Base-by-base conservation (phyloP, 2,329 filamentous ascomycete species). In the Stachybotrys echinatus region DNA sequence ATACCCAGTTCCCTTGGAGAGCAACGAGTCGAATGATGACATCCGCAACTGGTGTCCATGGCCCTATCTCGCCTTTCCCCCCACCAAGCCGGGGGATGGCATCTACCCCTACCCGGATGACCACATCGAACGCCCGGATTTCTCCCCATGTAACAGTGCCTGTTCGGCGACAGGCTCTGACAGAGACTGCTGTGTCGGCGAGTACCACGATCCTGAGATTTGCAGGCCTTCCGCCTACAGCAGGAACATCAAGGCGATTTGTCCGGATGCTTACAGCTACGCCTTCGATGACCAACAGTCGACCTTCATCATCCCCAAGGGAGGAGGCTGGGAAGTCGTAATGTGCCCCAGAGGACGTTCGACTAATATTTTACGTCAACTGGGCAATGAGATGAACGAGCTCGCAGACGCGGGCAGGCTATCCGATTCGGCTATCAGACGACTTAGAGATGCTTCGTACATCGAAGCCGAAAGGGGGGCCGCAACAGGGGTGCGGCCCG, bases 241-340 rank as follows among this genome's bases (percentile, higher is more conserved):
- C 56, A 79, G 74, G 51, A 74, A 75, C 12, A 87, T 88, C 48
- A 94, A 95, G 72, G 71, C 69, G 4, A 77, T 92, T 12, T 95
- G 89, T 63, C 89, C 89, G 1, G 89, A 95, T 67, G 89, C 89
- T 3, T 95, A 94, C 69, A 89, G 85, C 61, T 95, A 81, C 64
- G 84, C 87, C 47, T 82, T 81, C 65, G 78, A 83, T 56, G 79
- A 84, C 59, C 69, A 73, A 53, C 70, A 72, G 23, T 80, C 76
- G 17, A 85, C 81, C 0, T 85, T 85, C 58, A 81, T 83, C 57
- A 73, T 85, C 34, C 81, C 82, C 3, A 74, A 66, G 12, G 88
- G 89, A 18, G 87, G 85, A 20, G 88, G 88, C 1, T 94, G 88
- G 74, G 83, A 92, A 64, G 77, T 94, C 14, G 77, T 87, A 10